Conservation (phyloP, 495 filamentous ascomycete species). For the Pseudevernia furfuracea region DNA sequence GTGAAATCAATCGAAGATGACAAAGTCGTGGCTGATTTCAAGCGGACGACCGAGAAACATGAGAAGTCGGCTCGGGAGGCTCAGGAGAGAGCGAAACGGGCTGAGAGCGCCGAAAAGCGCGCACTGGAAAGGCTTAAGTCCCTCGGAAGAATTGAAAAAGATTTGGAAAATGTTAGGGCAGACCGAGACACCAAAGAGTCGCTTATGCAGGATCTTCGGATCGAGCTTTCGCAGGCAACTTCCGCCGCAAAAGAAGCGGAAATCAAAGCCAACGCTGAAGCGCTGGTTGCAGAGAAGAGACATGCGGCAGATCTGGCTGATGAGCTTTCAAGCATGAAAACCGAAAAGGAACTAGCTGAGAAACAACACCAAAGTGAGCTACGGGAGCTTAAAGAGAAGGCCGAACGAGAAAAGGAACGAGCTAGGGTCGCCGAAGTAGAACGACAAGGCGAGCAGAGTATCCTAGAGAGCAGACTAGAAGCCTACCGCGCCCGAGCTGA, state of each 20-base stretch:
- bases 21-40: constrained; percentile 53
- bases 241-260: constrained; percentile 62
- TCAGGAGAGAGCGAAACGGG: constrained; percentile 53
- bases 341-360: constrained; percentile 67
- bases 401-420: constrained; percentile 67
- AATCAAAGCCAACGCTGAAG: constrained; percentile 56
- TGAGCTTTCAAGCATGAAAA: constrained; percentile 58
- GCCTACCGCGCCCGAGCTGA: constrained; percentile 77
- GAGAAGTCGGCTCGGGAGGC: constrained; percentile 53
- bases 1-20: constrained; percentile 51
- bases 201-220: constrained; percentile 61
- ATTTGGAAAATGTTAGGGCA: constrained; percentile 56
- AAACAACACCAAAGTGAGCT: constrained; percentile 65
- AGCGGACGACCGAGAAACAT: constrained; percentile 55
- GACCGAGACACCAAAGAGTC: constrained; percentile 60
- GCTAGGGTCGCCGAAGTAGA: constrained; percentile 65
- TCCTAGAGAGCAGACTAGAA: constrained; percentile 85
- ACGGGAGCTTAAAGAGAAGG: constrained; percentile 58
- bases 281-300: constrained; percentile 61
- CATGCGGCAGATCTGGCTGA: constrained; percentile 63
- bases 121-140: constrained; percentile 56
- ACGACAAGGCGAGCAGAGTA: constrained; percentile 68
- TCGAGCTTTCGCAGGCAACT: constrained; percentile 60
- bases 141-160: constrained; percentile 60
- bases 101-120: constrained; percentile 58